Evolutionary conservation across 768 basidiomycete species (phyloP).

Genomic region (Amanita thiersii): DNA sequence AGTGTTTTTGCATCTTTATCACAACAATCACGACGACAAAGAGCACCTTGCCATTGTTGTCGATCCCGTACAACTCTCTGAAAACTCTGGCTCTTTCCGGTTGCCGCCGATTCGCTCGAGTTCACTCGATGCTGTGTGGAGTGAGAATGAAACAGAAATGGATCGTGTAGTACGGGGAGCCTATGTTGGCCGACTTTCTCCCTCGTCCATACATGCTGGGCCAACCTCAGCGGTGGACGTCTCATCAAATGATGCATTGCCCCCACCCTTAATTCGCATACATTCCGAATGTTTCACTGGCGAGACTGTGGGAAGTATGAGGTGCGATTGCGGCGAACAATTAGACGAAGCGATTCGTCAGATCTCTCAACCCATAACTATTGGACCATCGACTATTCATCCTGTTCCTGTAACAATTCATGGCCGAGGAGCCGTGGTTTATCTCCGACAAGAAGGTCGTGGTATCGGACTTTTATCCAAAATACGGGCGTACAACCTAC

Average conservation of each 20-base stretch:
- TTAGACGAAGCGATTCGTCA: conserved; percentile 94
- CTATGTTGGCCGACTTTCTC: conserved; percentile 78
- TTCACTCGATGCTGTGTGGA: conserved; percentile 81
- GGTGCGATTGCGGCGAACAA: conserved; percentile 98
- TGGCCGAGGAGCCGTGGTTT: conserved; percentile 88
- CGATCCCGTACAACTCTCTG: conserved; percentile 77
- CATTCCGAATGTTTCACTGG: conserved; percentile 99
- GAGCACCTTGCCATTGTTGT: conserved; percentile 96
- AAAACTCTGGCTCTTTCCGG: conserved; percentile 24
- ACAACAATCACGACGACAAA: conserved; percentile 86
- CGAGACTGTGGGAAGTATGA: conserved; percentile 95
- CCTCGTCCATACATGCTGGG: conserved; percentile 37
- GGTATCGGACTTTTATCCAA: conserved; percentile 96
- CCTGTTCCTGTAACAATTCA: conserved; percentile 41
- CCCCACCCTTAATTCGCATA: conserved; percentile 83
- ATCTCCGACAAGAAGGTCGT: conserved; percentile 94
- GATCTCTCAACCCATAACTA: conserved; percentile 63
- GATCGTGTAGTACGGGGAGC: conserved; percentile 92
- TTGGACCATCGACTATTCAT: conserved; percentile 27
- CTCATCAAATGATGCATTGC: conserved; percentile 27
- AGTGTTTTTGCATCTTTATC: conserved; percentile 90
- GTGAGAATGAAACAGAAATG: conserved; percentile 79
- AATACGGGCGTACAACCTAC: conserved; percentile 94
- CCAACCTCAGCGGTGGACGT: conserved; percentile 14
- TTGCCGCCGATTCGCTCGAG: conserved; percentile 71